Percentiles rank a stretch among this genome's conserved stretches.
Conservation (phyloP, 768 basidiomycete genomes). For the Lentinula sp. region DNA sequence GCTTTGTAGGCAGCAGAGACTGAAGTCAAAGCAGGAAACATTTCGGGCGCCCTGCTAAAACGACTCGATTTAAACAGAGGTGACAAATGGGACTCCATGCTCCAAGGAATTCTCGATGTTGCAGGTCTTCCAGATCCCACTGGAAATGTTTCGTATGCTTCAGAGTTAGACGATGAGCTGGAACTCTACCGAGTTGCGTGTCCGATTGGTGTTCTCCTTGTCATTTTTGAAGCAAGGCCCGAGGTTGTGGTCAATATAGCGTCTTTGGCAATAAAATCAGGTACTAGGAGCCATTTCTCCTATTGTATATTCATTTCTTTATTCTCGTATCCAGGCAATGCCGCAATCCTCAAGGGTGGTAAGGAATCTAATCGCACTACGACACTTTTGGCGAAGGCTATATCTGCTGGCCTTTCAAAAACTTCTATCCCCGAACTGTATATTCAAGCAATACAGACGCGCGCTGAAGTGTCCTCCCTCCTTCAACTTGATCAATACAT, state of each 20-base stretch:
- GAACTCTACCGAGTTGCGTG: slow-evolving; percentile 93
- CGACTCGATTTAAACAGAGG: slow-evolving; percentile 73
- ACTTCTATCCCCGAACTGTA: slow-evolving; percentile 74
- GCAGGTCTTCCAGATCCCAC: slow-evolving; percentile 82
- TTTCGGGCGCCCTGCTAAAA: slow-evolving; percentile 79
- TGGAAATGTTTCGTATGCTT: slow-evolving; percentile 81
- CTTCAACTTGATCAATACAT: slow-evolving; percentile 88
- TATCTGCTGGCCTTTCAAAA: slow-evolving; percentile 66
- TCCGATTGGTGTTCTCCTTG: slow-evolving; percentile 91
- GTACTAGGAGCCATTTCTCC: slow-evolving; percentile 32
- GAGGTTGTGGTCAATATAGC: slow-evolving; percentile 99
- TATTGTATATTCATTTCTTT: neutral
- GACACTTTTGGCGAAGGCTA: slow-evolving; percentile 68
- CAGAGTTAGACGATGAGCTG: slow-evolving; percentile 79
- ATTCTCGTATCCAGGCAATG: slow-evolving; percentile 59
- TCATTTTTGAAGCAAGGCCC: slow-evolving; percentile 96
- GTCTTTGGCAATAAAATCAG: slow-evolving; percentile 92
- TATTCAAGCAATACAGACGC: slow-evolving; percentile 88
- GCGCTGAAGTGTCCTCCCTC: slow-evolving; percentile 84
- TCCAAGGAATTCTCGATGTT: slow-evolving; percentile 86
- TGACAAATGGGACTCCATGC: slow-evolving; percentile 94
- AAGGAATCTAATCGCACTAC: slow-evolving; percentile 90
- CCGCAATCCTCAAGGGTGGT: slow-evolving; percentile 95
- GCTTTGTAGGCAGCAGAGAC: slow-evolving; percentile 56
- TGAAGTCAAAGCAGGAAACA: slow-evolving; percentile 78